Conservation (phyloP, 495 filamentous ascomycete genomes). For the Pseudomonodictys pantanalensis region DNA sequence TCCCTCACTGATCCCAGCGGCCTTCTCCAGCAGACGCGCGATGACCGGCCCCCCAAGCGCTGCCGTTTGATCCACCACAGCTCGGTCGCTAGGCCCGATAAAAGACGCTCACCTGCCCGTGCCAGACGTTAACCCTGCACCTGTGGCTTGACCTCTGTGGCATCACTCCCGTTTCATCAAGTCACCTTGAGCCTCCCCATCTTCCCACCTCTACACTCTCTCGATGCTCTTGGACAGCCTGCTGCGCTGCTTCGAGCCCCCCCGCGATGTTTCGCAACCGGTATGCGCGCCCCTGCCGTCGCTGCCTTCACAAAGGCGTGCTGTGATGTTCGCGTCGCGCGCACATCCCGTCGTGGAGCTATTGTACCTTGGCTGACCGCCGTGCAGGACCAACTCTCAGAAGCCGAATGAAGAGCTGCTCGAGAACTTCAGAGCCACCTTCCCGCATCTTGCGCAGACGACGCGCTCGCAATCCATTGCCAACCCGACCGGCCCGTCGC, state of each 20-base stretch:
- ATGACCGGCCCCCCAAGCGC: slow-evolving; percentile 25
- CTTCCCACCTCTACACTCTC: slow-evolving; percentile 21
- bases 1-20: slow-evolving; percentile 1
- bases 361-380: slow-evolving; percentile 22
- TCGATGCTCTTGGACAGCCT: slow-evolving; percentile 24
- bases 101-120: slow-evolving; percentile 25
- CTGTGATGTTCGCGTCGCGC: slow-evolving; percentile 9
- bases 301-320: background rate
- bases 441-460: slow-evolving; percentile 60
- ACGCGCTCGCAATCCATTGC: slow-evolving; percentile 34
- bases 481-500: slow-evolving; percentile 28
- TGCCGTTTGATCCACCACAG: slow-evolving; percentile 22
- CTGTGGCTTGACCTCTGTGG: slow-evolving; percentile 36
- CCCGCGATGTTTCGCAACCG: slow-evolving; percentile 44
- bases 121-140: slow-evolving; percentile 8
- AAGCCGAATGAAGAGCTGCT: slow-evolving; percentile 85
- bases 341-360: background rate
- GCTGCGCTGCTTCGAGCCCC: slow-evolving; percentile 23
- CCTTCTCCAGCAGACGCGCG: slow-evolving; percentile 14
- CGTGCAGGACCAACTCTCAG: slow-evolving; percentile 70
- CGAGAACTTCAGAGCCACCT: slow-evolving; percentile 76
- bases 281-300: slow-evolving; percentile 27
- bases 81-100: slow-evolving; percentile 29
- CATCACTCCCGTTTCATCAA: slow-evolving; percentile 28
- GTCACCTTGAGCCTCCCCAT: slow-evolving; percentile 26